phyloP scores from a whole-genome alignment of 2,329 filamentous ascomycete genomes.

The Fusarium fujikuroi region DNA sequence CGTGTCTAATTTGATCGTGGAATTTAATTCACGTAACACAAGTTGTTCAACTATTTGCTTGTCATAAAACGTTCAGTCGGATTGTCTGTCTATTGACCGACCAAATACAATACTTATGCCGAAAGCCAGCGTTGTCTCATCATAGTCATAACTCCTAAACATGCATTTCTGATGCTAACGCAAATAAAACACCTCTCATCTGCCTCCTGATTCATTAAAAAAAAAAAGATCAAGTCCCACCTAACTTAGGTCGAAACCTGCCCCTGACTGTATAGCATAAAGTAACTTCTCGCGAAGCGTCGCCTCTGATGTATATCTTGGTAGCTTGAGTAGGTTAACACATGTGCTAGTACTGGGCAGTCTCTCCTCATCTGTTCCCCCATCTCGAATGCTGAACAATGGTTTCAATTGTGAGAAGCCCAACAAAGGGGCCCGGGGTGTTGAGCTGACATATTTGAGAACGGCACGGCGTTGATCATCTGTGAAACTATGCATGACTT shows the following conservation, averaged over 20 bases:
- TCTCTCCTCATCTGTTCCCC: constrained; percentile 68
- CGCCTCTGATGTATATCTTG: constrained; percentile 75
- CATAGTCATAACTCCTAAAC: constrained; percentile 4
- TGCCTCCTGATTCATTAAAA: neutral
- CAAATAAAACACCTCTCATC: constrained; percentile 15
- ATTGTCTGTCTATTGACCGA: neutral
- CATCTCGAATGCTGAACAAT: constrained; percentile 89
- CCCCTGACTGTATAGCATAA: constrained; percentile 89
- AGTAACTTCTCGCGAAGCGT: constrained; percentile 82
- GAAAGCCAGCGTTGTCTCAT: neutral
- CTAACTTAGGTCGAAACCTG: constrained; percentile 87
- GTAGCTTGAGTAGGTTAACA: constrained; percentile 93
- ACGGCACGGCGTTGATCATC: constrained; percentile 86
- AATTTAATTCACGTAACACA: neutral
- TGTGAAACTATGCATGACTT: constrained; percentile 79
- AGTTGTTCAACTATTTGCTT: neutral
- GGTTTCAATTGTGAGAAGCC: constrained; percentile 90
- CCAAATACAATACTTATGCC: neutral
- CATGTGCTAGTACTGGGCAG: constrained; percentile 96
- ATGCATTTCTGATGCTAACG: constrained; percentile 30
- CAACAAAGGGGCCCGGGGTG: constrained; percentile 86
- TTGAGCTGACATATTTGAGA: constrained; percentile 95
- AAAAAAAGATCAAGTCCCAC: neutral
- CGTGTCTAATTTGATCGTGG: neutral
- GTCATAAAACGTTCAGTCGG: neutral